Conservation (phyloP, 1,284 basidiomycete species). For the Trametes versicolor region DNA sequence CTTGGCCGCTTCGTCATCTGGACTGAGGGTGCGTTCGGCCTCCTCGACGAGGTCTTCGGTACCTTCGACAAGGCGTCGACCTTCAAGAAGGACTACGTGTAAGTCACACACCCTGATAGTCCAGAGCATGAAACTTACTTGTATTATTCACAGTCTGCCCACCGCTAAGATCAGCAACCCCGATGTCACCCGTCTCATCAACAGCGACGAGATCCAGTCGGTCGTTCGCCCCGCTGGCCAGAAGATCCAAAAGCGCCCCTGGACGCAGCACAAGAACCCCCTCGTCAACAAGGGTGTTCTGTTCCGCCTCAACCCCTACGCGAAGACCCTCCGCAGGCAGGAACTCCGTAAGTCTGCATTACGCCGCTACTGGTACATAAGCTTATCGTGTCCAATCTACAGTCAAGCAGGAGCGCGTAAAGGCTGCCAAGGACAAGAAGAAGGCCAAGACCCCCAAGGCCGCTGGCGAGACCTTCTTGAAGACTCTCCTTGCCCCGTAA, state of each 20-base stretch:
- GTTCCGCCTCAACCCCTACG: conserved; percentile 99
- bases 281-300: conserved; percentile 95
- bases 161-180: conserved; percentile 97
- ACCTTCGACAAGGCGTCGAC: conserved; percentile 87
- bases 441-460: conserved; percentile 67
- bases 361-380: neutral
- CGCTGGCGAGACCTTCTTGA: conserved; percentile 89
- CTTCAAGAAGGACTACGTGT: conserved; percentile 96
- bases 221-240: conserved; percentile 90
- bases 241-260: conserved; percentile 89
- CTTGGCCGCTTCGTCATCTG: conserved; percentile 99
- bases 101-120: conserved; percentile 43
- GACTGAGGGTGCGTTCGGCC: conserved; percentile 95
- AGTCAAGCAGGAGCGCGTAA: conserved; percentile 84
- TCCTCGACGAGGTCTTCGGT: conserved; percentile 96
- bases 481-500: conserved; percentile 89
- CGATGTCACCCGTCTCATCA: conserved; percentile 98
- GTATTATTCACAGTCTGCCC: conserved; percentile 70
- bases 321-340: conserved; percentile 91
- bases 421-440: conserved; percentile 70
- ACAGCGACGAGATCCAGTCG: conserved; percentile 96
- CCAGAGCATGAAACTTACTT: conserved; percentile 12
- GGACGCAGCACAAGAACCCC: conserved; percentile 99
- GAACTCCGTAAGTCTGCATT: conserved; percentile 74
- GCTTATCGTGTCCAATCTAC: conserved; percentile 4